Percentiles rank a stretch among this genome's conserved stretches.
phyloP scores from a whole-genome alignment of 2,329 filamentous ascomycete genomes.

The Fusarium pseudoanthophilum region DNA sequence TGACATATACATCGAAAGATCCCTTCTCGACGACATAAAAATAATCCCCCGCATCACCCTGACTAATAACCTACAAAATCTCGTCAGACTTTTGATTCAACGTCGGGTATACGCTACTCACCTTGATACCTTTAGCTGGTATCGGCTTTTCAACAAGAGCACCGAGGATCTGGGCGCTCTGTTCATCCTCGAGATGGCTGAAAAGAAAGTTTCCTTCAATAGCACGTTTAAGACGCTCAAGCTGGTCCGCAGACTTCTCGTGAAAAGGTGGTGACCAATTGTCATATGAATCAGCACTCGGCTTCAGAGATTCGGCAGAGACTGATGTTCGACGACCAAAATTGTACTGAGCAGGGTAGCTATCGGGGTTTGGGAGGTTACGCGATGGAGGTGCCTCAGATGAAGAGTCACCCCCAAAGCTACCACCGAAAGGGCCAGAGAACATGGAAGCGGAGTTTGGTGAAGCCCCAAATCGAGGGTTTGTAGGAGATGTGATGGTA shows the following conservation, averaged over 20 bases:
- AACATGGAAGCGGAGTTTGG: conserved; percentile 54
- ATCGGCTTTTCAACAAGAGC: conserved; percentile 95
- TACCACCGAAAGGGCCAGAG: conserved; percentile 61
- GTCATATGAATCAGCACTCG: conserved; percentile 82
- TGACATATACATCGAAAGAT: conserved; percentile 90
- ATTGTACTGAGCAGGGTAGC: conserved; percentile 92
- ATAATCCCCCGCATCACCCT: conserved; percentile 95
- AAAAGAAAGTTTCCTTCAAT: conserved; percentile 95
- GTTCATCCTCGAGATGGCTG: conserved; percentile 93
- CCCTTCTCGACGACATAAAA: conserved; percentile 98
- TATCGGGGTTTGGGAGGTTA: conserved; percentile 68
- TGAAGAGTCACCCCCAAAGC: conserved; percentile 57
- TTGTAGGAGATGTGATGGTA: conserved; percentile 78
- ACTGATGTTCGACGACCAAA: conserved; percentile 94
- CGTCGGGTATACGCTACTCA: conserved; percentile 44
- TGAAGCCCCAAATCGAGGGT: conserved; percentile 64
- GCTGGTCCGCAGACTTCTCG: conserved; percentile 83
- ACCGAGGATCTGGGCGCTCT: conserved; percentile 85
- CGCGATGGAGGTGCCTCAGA: conserved; percentile 59
- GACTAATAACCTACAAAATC: conserved; percentile 81
- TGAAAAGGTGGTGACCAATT: conserved; percentile 91
- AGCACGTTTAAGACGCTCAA: conserved; percentile 79
- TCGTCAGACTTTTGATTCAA: conserved; percentile 39
- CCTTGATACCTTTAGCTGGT: conserved; percentile 85
- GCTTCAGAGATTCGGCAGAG: conserved; percentile 95